Percentiles rank a stretch among this genome's conserved stretches.
Evolutionary conservation across 805 yeast genomes (phyloP).

Genomic region (Wickerhamomyces hampshirensis): DNA sequence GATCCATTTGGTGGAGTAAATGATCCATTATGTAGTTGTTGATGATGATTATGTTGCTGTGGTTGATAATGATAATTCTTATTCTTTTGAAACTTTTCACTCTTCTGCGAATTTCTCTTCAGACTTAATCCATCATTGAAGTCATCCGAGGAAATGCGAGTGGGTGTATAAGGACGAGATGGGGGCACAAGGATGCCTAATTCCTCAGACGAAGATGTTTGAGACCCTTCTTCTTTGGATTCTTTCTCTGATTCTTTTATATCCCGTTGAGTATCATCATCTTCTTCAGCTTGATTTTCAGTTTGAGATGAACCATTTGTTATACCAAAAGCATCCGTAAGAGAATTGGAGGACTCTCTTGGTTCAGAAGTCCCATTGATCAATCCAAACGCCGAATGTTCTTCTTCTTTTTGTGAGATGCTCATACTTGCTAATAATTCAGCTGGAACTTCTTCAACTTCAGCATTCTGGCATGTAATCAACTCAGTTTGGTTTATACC

Average conservation of each 20-base stretch:
- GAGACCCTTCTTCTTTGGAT: neutral
- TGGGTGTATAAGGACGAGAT: neutral
- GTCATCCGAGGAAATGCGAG: neutral
- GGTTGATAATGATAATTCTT: neutral
- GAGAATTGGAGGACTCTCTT: neutral
- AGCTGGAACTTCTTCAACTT: slow-evolving; percentile 15
- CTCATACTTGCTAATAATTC: slow-evolving; percentile 23
- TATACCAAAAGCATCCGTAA: slow-evolving; percentile 19
- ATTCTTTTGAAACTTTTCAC: neutral
- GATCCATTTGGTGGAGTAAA: slow-evolving; percentile 6
- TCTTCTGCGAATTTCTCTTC: neutral
- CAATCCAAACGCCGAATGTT: neutral
- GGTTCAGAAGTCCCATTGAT: neutral
- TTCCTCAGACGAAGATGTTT: neutral
- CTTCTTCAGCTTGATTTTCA: slow-evolving; percentile 2
- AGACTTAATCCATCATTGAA: neutral
- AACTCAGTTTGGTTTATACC: slow-evolving; percentile 2
- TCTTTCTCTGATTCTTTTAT: neutral
- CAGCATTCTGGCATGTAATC: neutral
- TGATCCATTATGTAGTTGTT: slow-evolving; percentile 1
- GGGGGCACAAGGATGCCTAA: neutral
- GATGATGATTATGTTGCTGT: neutral
- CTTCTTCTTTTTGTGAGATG: slow-evolving; percentile 11
- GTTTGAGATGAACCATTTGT: slow-evolving; percentile 4
- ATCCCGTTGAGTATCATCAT: neutral